Percentiles rank a stretch among this genome's conserved stretches.
Conservation (phyloP, 805 yeast genomes). For the Suhomyces sp. region DNA sequence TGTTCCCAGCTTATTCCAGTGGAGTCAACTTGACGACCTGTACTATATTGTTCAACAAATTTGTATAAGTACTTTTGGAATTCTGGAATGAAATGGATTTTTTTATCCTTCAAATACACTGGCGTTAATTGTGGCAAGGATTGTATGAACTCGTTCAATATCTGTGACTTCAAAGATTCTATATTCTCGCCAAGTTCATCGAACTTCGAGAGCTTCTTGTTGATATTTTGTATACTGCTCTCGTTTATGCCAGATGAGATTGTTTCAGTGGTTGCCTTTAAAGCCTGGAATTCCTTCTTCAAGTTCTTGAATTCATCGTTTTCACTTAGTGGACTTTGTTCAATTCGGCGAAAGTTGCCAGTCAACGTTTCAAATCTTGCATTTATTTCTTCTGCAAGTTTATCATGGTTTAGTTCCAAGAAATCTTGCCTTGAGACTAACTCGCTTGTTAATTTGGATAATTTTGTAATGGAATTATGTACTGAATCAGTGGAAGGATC, state of each 20-base stretch:
- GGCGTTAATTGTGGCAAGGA: conserved; percentile 34
- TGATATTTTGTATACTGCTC: conserved; percentile 10
- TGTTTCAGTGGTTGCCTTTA: background rate
- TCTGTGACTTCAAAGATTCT: conserved; percentile 14
- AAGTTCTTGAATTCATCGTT: conserved; percentile 11
- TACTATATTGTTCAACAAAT: conserved; percentile 29
- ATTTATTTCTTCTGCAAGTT: conserved; percentile 13
- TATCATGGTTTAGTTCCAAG: conserved; percentile 16
- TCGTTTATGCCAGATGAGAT: background rate
- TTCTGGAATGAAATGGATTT: conserved; percentile 40
- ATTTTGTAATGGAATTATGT: conserved; percentile 6
- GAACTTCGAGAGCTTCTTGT: conserved; percentile 12
- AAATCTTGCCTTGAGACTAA: conserved; percentile 20
- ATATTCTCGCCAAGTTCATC: conserved; percentile 17
- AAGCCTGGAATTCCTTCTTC: conserved; percentile 10
- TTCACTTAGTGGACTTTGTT: conserved; percentile 2
- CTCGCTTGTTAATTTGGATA: conserved; percentile 15
- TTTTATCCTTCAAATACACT: conserved; percentile 28
- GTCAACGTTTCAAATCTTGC: conserved; percentile 18
- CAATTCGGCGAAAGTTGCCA: conserved; percentile 10
- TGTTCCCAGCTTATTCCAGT: conserved; percentile 20
- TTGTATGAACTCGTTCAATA: conserved; percentile 19
- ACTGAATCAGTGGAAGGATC: no score
- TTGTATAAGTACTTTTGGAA: conserved; percentile 35
- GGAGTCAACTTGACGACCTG: conserved; percentile 3